Base-by-base conservation (phyloP, 306 rosid genomes). In the Hippophae tibetana region DNA sequence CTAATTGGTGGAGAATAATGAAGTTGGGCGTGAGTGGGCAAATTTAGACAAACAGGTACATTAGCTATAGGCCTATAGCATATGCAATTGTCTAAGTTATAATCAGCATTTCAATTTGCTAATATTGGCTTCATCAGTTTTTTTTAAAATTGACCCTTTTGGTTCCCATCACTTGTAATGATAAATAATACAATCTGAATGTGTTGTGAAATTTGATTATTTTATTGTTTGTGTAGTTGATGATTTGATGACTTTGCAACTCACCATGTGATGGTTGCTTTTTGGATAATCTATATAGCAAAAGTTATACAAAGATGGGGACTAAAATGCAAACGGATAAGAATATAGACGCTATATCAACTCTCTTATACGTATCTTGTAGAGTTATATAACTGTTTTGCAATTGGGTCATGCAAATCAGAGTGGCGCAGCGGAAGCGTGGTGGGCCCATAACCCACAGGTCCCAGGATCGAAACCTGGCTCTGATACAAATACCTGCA, bases 371-470 rank as follows among this genome's bases (percentile, higher is more conserved):
- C 23, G 23, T 18, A 1, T 18, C 1, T 18, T 18, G 1, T 18
- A 18, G 1, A 18, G 23, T 18, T 18, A 18, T 18, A 18, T 18
- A 18, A 18, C 1, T 18, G 0, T 0, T 0, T 18, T 18, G 0
- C 23, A 18, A 18, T 18, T 18, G 1, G 1, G 1, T 18, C 23
- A 0, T 18, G 1, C 23, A 18, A 18, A 18, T 74, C 67, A 68
- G 66, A 68, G 61, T 64, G 75, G 75, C 57, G 75, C 64, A 69
- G 71, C 52, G 67, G 71, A 74, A 74, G 57, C 61, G 57, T 69
- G 79, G 67, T 69, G 74, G 71, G 74, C 74, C 68, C 69, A 65
- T 75, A 69, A 64, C 71, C 74, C 67, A 64, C 71, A 69, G 60
- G 71, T 74, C 43, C 67, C 75, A 64, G 47, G 75, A 69, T 74